These are phyloP conservation scores for Neltuma alba DNA, from an alignment of 306 rosid species.

Conservation along the genomic window DNA sequence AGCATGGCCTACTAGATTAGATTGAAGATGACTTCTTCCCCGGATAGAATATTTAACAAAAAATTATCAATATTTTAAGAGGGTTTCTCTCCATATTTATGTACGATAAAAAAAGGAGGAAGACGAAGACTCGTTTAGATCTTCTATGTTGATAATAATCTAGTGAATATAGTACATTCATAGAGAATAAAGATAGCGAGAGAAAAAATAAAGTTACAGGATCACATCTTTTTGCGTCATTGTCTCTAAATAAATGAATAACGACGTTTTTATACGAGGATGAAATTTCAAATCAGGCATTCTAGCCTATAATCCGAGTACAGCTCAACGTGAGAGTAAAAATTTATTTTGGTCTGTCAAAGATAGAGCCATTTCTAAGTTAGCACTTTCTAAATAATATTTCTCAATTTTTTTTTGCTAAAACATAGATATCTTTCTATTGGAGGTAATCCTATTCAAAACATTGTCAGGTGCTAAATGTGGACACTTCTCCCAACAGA, in stretches of 20 bases:
- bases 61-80: background rate
- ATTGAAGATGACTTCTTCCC: background rate
- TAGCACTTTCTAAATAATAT: background rate
- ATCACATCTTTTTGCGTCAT: no score
- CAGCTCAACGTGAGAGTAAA: background rate
- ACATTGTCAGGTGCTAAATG: no score
- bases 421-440: no score
- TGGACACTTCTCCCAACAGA: no score
- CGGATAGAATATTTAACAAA: background rate
- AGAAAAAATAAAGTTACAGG: no score
- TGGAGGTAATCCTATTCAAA: no score
- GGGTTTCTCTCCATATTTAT: background rate
- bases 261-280: background rate
- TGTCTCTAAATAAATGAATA: background rate
- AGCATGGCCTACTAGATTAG: conserved; percentile 23
- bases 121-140: background rate
- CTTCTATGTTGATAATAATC: background rate
- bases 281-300: background rate
- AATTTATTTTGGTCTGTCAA: background rate
- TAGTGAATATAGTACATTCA: no score
- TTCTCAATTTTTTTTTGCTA: background rate
- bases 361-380: background rate
- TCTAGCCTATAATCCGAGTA: background rate
- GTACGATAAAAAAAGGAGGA: background rate
- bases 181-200: no score